Percentiles rank a stretch among this genome's conserved stretches.
phyloP scores from a whole-genome alignment of 2,329 filamentous ascomycete species.

The Dothideomycetes sp. region DNA sequence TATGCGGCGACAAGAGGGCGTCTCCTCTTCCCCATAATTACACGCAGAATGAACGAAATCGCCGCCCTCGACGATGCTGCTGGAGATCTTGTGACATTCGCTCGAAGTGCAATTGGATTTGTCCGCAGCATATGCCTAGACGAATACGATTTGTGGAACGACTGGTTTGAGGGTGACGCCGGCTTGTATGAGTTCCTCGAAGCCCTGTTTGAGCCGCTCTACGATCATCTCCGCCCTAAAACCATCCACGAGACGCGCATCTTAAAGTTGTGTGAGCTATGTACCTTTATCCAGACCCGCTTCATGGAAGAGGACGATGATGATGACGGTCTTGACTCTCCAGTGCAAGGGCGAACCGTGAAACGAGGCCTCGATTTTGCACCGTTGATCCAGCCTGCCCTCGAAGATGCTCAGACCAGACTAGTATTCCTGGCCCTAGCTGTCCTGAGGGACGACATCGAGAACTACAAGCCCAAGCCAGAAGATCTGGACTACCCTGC shows the following conservation, averaged over 20 bases:
- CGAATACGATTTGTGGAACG: conserved; percentile 55
- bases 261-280: conserved; percentile 55
- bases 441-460: conserved; percentile 55
- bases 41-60: conserved; percentile 48
- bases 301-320: conserved; percentile 46
- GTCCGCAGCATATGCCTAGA: conserved; percentile 55
- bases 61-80: conserved; percentile 48
- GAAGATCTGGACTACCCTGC: conserved; percentile 56
- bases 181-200: conserved; percentile 57
- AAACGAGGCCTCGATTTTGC: conserved; percentile 45
- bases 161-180: conserved; percentile 54
- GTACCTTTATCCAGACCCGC: conserved; percentile 52
- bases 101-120: conserved; percentile 53
- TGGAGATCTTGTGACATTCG: conserved; percentile 54
- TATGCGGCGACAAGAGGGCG: conserved; percentile 48
- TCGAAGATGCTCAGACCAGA: conserved; percentile 57
- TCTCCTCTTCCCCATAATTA: conserved; percentile 50
- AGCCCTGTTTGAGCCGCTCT: conserved; percentile 55
- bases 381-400: conserved; percentile 48
- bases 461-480: conserved; percentile 52
- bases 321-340: conserved; percentile 43
- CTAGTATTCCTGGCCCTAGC: conserved; percentile 55
- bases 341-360: conserved; percentile 36
- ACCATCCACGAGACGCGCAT: conserved; percentile 58
- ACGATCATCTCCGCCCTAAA: conserved; percentile 53